phyloP scores from a whole-genome alignment of 805 yeast species.

The Metschnikowia colocasiae region DNA sequence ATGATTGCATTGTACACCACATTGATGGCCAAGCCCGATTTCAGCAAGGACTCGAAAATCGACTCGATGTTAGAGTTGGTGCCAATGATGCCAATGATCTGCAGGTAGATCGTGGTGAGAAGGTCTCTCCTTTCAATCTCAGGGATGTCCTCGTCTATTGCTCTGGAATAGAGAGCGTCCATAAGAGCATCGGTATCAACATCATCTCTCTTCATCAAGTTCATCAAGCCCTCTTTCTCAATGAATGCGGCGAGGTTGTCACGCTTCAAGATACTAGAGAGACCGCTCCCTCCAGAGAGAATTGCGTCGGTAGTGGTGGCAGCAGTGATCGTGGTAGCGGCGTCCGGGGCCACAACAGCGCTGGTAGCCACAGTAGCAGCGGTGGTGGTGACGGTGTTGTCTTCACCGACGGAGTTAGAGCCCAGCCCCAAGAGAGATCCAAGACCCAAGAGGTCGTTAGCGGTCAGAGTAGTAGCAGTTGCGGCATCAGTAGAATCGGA shows the following conservation, averaged over 20 bases:
- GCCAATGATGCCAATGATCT: constrained; percentile 19
- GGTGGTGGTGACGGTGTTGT: background rate
- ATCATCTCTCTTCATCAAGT: constrained; percentile 11
- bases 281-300: constrained; percentile 13
- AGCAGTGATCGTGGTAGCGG: background rate
- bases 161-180: constrained; percentile 6
- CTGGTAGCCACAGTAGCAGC: background rate
- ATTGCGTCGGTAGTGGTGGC: constrained; percentile 9
- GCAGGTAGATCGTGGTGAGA: constrained; percentile 9
- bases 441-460: background rate
- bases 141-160: constrained; percentile 1
- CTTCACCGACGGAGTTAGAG: background rate
- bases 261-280: constrained; percentile 12
- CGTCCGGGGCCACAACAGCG: background rate
- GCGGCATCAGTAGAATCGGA: background rate
- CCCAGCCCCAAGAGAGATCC: constrained; percentile 2
- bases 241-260: constrained; percentile 10
- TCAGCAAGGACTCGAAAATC: constrained; percentile 20
- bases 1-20: constrained; percentile 17
- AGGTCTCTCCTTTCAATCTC: constrained; percentile 12
- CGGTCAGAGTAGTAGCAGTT: constrained; percentile 2
- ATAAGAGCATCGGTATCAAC: constrained; percentile 9
- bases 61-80: constrained; percentile 18
- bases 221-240: constrained; percentile 8
- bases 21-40: constrained; percentile 23